Percentiles rank a stretch among this genome's conserved stretches.
Conservation (phyloP, 257 asterid genomes). For the Euphrasia confusa region DNA sequence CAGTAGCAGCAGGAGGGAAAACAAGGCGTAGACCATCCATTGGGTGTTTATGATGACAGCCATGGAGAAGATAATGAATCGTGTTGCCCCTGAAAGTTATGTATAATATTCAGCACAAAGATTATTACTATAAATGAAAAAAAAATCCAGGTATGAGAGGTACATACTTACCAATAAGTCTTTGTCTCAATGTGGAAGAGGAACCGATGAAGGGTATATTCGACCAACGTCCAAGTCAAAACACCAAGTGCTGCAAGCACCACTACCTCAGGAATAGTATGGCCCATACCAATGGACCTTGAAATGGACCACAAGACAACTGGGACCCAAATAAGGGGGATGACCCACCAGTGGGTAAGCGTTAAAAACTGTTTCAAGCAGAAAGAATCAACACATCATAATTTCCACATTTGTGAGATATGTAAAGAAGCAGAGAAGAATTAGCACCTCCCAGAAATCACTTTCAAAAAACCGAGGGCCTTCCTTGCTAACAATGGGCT, state of each 20-base stretch:
- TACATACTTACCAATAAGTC: conserved; percentile 47
- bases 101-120: conserved; percentile 8
- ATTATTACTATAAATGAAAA: not conserved
- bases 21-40: conserved; percentile 81
- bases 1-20: conserved; percentile 80
- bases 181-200: conserved; percentile 65
- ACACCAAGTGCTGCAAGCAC: conserved; percentile 42
- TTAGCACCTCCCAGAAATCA: conserved; percentile 71
- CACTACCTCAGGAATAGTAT: conserved; percentile 37
- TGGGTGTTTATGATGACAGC: conserved; percentile 95
- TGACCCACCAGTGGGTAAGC: conserved; percentile 67
- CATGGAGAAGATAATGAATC: conserved; percentile 72
- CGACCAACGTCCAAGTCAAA: conserved; percentile 65
- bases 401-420: not conserved
- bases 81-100: conserved; percentile 65
- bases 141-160: not conserved
- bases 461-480: conserved; percentile 86
- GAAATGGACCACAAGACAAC: conserved; percentile 54
- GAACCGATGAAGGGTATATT: conserved; percentile 66
- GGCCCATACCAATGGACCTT: conserved; percentile 45
- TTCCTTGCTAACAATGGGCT: conserved; percentile 79
- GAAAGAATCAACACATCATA: not conserved
- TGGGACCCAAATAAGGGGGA: conserved; percentile 86
- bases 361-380: conserved; percentile 59
- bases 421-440: not conserved